Evolutionary conservation across 1,139 yeast species (phyloP), one percentile per base, ranked within the genome.

Genomic region (Ogataea hybrid): DNA sequence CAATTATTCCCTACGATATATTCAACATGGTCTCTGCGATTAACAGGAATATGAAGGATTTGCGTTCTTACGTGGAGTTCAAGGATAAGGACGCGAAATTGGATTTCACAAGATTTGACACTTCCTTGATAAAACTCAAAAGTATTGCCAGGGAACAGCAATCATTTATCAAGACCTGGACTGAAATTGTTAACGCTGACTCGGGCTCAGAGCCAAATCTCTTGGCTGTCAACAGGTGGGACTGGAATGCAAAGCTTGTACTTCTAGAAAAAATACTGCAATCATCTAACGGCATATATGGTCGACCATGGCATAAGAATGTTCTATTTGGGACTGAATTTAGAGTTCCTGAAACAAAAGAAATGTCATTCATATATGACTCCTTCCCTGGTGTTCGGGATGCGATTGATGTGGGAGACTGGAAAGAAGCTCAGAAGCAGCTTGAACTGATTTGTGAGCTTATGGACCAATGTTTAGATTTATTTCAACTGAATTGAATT

Each of bases 381-480:
- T 73, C 87, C 3, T 86, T 85, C 56, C 96, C 97, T 0, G 74
- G 75, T 4, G 69, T 88, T 2, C 72, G 95, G 49, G 95, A 88
- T 56, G 79, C 78, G 2, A 59, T 84, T 32, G 69, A 67, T 41
- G 57, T 54, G 7, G 66, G 69, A 3, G 77, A 81, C 50, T 74
- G 76, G 72, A 68, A 61, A 0, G 61, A 57, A 25, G 90, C 88
- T 0, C 87, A 84, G 51, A 54, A 60, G 5, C 81, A 79, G 48
- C 62, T 87, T 3, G 67, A 75, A 36, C 54, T 63, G 12, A 66
- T 81, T 8, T 77, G 79, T 0, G 64, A 60, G 20, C 38, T 66
- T 41, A 50, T 75, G 33, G 58, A 51, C 11, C 53, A 50, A 16
- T 52, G 59, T 33, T 32, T 53, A 7, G 40, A 41, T 20, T 35